Evolutionary conservation across 148 eudicot genomes (phyloP), one percentile per base, ranked within the genome.

Genomic region (Polygonum aviculare): DNA sequence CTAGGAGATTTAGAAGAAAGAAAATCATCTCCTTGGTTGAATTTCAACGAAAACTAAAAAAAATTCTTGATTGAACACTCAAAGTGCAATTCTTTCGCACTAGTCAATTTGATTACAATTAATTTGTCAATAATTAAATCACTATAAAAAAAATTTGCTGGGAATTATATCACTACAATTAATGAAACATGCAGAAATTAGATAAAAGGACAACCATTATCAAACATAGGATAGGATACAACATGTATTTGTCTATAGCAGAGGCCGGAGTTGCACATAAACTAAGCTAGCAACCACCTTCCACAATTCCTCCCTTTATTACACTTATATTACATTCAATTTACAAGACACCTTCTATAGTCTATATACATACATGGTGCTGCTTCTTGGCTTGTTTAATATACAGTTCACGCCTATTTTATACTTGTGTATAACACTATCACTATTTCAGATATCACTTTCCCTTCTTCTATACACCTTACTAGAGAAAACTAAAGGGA

Each of bases 211-310:
- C 14, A 60, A 60, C 15, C 15, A 63, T 63, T 63, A 63, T 63
- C 7, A 63, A 63, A 63, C 70, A 63, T 31, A 59, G 0, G 9
- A 63, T 31, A 59, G 0, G 9, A 7, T 22, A 59, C 60, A 22
- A 26, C 67, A 60, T 60, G 26, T 60, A 8, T 8, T 60, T 22
- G 67, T 22, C 4, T 22, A 60, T 60, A 21, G 15, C 15, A 60
- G 65, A 59, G 67, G 67, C 67, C 35, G 35, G 67, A 60, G 67
- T 21, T 60, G 67, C 67, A 60, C 22, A 54, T 48, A 48, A 44
- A 44, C 47, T 57, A 57, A 57, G 21, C 31, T 57, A 57, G 63
- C 63, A 57, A 57, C 31, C 26, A n/a, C 67, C 22, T 26, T 5
- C 36, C 67, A 35, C 14, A 26, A 26, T 60, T 21, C 63, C 19